These are phyloP conservation scores for Solanum appendiculatum DNA, from an alignment of 257 asterid species.

Conservation along the genomic window DNA sequence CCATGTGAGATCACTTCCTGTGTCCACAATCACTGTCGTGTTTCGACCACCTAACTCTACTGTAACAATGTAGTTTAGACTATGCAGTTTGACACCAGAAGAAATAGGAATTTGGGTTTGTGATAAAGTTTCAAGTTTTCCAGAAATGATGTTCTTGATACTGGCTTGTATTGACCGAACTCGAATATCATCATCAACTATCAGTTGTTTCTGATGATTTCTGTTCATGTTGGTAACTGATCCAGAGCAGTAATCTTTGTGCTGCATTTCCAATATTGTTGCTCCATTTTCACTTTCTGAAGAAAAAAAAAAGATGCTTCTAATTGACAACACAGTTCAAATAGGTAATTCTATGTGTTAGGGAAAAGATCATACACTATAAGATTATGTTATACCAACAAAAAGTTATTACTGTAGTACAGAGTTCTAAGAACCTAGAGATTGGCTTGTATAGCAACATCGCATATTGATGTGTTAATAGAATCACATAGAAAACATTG, in stretches of 20 bases:
- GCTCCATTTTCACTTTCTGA: slow-evolving; percentile 66
- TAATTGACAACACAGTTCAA: not conserved
- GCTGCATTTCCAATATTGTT: slow-evolving; percentile 66
- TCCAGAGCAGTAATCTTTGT: slow-evolving; percentile 29
- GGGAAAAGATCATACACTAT: not conserved
- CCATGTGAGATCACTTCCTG: slow-evolving; percentile 88
- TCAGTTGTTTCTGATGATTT: slow-evolving; percentile 19
- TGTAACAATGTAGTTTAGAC: slow-evolving; percentile 63
- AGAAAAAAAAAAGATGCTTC: not conserved
- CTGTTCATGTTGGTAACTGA: slow-evolving; percentile 12
- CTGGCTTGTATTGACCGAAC: slow-evolving; percentile 51
- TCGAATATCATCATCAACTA: slow-evolving; percentile 25
- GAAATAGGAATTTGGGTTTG: slow-evolving; percentile 43
- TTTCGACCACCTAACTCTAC: slow-evolving; percentile 48
- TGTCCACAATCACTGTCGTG: slow-evolving; percentile 66
- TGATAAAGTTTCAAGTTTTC: slow-evolving; percentile 16
- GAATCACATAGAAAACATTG: not conserved
- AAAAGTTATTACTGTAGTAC: not conserved
- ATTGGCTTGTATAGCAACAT: not conserved
- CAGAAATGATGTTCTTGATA: slow-evolving; percentile 18
- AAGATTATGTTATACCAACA: not conserved
- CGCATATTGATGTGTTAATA: not conserved
- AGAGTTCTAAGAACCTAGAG: not conserved
- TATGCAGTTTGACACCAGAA: slow-evolving; percentile 59
- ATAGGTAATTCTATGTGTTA: not conserved